Evolutionary conservation across 495 filamentous ascomycete species (phyloP).

Genomic region (Arthonia radiata): DNA sequence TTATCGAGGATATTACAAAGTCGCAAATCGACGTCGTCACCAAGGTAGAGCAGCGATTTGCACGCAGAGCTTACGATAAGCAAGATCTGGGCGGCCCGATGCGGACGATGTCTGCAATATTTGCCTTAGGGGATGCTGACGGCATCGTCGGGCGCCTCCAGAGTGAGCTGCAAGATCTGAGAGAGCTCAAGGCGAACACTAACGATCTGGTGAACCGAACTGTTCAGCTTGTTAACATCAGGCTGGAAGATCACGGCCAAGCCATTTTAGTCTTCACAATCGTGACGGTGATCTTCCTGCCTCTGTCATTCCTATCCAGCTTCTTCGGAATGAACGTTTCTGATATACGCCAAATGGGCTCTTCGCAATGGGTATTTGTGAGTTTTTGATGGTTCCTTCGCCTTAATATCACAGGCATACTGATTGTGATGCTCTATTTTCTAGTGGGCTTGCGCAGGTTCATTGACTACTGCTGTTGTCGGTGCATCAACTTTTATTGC

Average conservation of each 20-base stretch:
- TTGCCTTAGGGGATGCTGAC: too few relatives aligned
- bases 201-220: conserved; percentile 16
- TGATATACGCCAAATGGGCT: conserved; percentile 4
- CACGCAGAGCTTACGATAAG: too few relatives aligned
- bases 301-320: conserved; percentile 16
- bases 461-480: too few relatives aligned
- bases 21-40: conserved; percentile 14
- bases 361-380: conserved; percentile 7
- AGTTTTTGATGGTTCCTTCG: too few relatives aligned
- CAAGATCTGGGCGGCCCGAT: too few relatives aligned
- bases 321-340: conserved; percentile 22
- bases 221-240: conserved; percentile 18
- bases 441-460: too few relatives aligned
- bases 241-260: conserved; percentile 17
- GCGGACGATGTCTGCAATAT: too few relatives aligned
- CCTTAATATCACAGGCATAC: too few relatives aligned
- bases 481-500: too few relatives aligned
- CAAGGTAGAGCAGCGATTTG: conserved; percentile 6
- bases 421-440: too few relatives aligned
- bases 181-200: conserved; percentile 15
- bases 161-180: conserved; percentile 13
- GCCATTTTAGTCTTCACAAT: conserved; percentile 19
- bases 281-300: conserved; percentile 18
- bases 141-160: conserved; percentile 15
- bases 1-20: conserved; percentile 16